Base-by-base conservation (phyloP, 345 rosid genomes). In the Pistacia vera region DNA sequence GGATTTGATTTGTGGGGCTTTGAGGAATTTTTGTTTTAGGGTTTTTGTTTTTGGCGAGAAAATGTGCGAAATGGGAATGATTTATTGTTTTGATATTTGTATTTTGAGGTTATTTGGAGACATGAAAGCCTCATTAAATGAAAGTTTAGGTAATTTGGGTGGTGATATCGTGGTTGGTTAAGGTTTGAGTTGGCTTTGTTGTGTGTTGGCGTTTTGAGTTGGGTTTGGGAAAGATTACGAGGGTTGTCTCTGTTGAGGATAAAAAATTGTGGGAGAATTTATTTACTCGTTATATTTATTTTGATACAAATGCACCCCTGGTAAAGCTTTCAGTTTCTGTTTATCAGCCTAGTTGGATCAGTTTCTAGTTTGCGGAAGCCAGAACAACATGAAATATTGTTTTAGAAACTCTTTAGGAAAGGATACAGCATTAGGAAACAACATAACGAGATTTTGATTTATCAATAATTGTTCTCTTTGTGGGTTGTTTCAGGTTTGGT, bases 401-500 rank as follows among this genome's bases (percentile, higher is more conserved):
- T 73, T 73, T 73, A 60, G 6, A 6, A 6, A 11, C 70, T 68
- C 11, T 3, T 8, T 67, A 56, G 25, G 4, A 2, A 38, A n/a
- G 22, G 25, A 36, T 48, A 8, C 30, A 51, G 12, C 56, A 61
- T 61, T 20, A 48, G 16, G 35, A 65, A 8, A 33, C 63, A 38
- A 25, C 14, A 41, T 58, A 13, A 33, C 14, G n/a, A 14, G 11
- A 62, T 73, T 16, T 54, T 16, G 4, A 54, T 54, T 0, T 13
- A 13, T 54, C 18, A 17, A 30, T 54, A 54, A 54, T 54, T 54
- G 52, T 68, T 48, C 66, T 74, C 13, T 71, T 66, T 70, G 49
- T 80, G 82, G 12, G 70, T 13, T 63, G 17, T 49, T 74, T 56
- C 90, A 88, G 93, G 86, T 80, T 68, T 63, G 44, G 56, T 82